Percentiles rank a stretch among this genome's conserved stretches.
Evolutionary conservation across 176 grass and related monocot genomes (phyloP).

Genomic region (Bonia amplexicaulis): DNA sequence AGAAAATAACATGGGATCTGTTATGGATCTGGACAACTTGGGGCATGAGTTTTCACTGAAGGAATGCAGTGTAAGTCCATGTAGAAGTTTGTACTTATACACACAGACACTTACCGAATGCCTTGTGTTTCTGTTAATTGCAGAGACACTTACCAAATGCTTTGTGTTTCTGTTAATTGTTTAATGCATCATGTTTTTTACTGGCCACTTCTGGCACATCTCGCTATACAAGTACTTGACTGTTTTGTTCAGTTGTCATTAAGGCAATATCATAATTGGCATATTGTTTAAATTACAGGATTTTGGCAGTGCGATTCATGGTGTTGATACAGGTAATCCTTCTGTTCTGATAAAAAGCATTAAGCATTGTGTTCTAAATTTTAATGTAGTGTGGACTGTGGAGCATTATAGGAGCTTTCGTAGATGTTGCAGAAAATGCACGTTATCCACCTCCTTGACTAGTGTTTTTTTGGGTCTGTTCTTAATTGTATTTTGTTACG

Average conservation of each 20-base stretch:
- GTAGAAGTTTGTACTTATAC: neutral
- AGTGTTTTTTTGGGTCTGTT: neutral
- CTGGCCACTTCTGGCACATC: neutral
- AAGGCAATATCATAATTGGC: slow-evolving; percentile 8
- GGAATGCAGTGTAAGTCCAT: slow-evolving; percentile 78
- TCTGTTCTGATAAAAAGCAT: slow-evolving; percentile 15
- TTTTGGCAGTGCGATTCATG: slow-evolving; percentile 80
- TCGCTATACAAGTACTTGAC: neutral
- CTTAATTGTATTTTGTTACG: neutral
- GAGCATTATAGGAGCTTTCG: neutral
- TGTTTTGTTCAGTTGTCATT: slow-evolving; percentile 1
- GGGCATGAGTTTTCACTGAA: slow-evolving; percentile 49
- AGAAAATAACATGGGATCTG: slow-evolving; percentile 52
- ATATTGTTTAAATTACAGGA: slow-evolving; percentile 56
- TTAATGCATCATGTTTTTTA: neutral
- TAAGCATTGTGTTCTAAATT: neutral
- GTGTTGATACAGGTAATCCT: slow-evolving; percentile 75
- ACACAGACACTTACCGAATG: neutral
- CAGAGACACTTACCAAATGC: neutral
- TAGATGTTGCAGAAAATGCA: slow-evolving; percentile 7
- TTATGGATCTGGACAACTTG: slow-evolving; percentile 55
- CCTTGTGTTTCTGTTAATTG: slow-evolving; percentile 18
- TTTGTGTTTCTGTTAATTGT: slow-evolving; percentile 18
- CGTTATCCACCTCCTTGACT: neutral
- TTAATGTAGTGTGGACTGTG: neutral